Percentiles rank a stretch among this genome's conserved stretches.
Conservation (phyloP, 1,284 basidiomycete species). For the Moniliella sp. region DNA sequence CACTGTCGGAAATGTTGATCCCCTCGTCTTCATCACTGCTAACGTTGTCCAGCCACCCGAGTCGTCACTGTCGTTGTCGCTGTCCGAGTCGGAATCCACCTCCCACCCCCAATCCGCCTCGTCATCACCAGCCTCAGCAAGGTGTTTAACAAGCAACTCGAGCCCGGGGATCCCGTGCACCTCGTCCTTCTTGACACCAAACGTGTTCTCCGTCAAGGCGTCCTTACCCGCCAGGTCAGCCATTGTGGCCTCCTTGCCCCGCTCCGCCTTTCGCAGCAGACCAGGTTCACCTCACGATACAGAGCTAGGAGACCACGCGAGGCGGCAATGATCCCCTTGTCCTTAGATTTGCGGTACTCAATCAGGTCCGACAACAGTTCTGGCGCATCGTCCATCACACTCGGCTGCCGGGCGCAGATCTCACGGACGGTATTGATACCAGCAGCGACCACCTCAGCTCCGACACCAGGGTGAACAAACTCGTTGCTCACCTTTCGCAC, state of each 20-base stretch:
- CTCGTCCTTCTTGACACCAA: slow-evolving; percentile 52
- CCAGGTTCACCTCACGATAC: slow-evolving; percentile 86
- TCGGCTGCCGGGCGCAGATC: slow-evolving; percentile 68
- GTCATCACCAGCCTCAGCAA: slow-evolving; percentile 11
- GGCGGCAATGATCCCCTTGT: slow-evolving; percentile 76
- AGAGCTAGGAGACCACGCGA: slow-evolving; percentile 67
- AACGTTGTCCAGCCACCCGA: slow-evolving; percentile 62
- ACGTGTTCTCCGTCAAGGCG: slow-evolving; percentile 42
- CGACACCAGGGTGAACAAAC: slow-evolving; percentile 92
- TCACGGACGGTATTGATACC: slow-evolving; percentile 86
- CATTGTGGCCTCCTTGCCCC: slow-evolving; percentile 36
- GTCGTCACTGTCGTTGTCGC: slow-evolving; percentile 44
- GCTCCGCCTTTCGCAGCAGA: slow-evolving; percentile 67
- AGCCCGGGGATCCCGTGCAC: slow-evolving; percentile 62
- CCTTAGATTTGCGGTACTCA: slow-evolving; percentile 79
- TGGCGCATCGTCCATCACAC: slow-evolving; percentile 2
- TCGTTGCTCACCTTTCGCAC: slow-evolving; percentile 77
- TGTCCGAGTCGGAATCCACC: slow-evolving; percentile 49
- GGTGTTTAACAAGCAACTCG: slow-evolving; percentile 27
- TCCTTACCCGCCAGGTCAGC: slow-evolving; percentile 38
- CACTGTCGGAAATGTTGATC: slow-evolving; percentile 44
- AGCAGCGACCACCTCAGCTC: slow-evolving; percentile 78
- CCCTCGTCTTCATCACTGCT: slow-evolving; percentile 48
- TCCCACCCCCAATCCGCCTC: slow-evolving; percentile 67
- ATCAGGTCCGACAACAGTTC: slow-evolving; percentile 66